Conservation (phyloP, 176 grass and related monocot species). For the Phragmites australis region DNA sequence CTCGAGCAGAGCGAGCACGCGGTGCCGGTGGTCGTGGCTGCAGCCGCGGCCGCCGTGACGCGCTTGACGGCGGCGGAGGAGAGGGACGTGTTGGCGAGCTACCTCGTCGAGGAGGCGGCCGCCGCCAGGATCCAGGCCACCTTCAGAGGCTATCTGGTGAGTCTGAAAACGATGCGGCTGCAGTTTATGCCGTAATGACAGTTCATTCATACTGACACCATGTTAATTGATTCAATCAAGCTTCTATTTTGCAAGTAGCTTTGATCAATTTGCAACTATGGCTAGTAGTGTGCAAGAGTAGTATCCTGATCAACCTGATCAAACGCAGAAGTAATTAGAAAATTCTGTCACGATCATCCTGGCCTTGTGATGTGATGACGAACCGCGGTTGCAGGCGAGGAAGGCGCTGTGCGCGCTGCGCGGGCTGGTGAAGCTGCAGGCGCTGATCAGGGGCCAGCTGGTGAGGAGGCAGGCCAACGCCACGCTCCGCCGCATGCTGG, state of each 20-base stretch:
- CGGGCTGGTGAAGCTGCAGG: constrained; percentile 83
- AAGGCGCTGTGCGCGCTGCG: constrained; percentile 76
- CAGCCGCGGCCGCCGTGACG: constrained; percentile 45
- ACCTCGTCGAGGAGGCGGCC: constrained; percentile 42
- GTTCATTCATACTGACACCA: no score
- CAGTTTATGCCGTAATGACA: no score
- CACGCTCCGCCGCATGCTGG: constrained; percentile 84
- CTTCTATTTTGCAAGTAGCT: no score
- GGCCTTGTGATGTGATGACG: neutral
- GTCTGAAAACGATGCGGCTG: neutral
- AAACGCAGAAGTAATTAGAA: neutral
- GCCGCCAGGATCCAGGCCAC: constrained; percentile 74
- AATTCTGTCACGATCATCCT: neutral
- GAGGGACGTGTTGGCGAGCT: neutral
- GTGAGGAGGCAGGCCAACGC: constrained; percentile 71
- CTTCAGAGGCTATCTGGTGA: constrained; percentile 85
- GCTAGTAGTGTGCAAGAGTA: no score
- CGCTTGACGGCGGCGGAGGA: constrained; percentile 17
- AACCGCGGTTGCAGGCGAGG: constrained; percentile 50
- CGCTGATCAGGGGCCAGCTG: constrained; percentile 71
- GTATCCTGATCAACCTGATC: no score
- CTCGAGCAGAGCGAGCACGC: constrained; percentile 54
- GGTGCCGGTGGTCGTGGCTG: constrained; percentile 44
- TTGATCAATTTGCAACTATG: no score
- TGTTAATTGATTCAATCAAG: no score